Evolutionary conservation across 164 flowering plant species (phyloP).

Genomic region (Vitis rupestris): DNA sequence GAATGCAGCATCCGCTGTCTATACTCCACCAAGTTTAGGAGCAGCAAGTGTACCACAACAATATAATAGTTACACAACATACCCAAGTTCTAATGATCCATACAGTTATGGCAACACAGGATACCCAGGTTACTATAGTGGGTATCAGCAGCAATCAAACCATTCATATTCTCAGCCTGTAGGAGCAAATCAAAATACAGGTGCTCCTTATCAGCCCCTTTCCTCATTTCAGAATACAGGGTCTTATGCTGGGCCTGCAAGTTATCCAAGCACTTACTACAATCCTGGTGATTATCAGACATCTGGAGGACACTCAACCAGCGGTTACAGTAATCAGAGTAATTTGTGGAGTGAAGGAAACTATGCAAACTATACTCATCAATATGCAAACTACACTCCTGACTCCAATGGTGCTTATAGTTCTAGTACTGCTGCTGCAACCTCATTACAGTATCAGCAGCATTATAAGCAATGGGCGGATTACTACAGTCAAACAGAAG

Average conservation of each 20-base stretch:
- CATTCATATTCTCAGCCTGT: conserved; percentile 70
- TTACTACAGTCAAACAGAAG: conserved; percentile 84
- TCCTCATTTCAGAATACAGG: conserved; percentile 98
- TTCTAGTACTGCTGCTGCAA: conserved; percentile 48
- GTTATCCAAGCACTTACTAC: conserved; percentile 98
- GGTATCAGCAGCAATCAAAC: conserved; percentile 73
- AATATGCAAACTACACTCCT: conserved; percentile 57
- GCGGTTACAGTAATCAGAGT: conserved; percentile 60
- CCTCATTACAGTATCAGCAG: conserved; percentile 66
- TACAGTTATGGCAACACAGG: conserved; percentile 67
- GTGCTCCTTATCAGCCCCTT: conserved; percentile 99
- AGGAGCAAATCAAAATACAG: conserved; percentile 91
- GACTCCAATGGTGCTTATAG: conserved; percentile 57
- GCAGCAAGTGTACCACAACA: conserved; percentile 52
- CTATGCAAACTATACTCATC: conserved; percentile 64
- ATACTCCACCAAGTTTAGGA: conserved; percentile 50
- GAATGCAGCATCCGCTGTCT: conserved; percentile 36
- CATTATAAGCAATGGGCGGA: conserved; percentile 82
- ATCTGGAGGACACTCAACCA: conserved; percentile 70
- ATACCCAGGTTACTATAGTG: conserved; percentile 62
- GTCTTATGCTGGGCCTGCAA: conserved; percentile 94
- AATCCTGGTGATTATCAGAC: conserved; percentile 99
- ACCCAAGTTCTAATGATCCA: conserved; percentile 59
- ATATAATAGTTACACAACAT: conserved; percentile 53
- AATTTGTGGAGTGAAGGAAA: conserved; percentile 68